Evolutionary conservation across 202 grass and related monocot genomes (phyloP), one percentile per base, ranked within the genome.

Genomic region (Eragrostis tef): DNA sequence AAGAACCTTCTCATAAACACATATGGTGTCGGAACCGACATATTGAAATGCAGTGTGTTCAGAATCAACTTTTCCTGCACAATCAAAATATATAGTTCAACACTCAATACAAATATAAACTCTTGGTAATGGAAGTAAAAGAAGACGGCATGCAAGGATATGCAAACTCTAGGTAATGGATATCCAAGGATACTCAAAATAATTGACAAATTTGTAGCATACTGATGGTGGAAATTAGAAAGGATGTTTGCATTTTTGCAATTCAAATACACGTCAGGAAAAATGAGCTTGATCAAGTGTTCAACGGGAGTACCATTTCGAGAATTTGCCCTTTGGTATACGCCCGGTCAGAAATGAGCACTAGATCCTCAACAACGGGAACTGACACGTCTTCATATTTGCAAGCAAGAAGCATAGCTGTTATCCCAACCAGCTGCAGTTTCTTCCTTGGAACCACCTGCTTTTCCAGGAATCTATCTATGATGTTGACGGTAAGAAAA

Each of bases 1-100:
- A 99, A 83, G 86, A 99, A 96, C 71, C 96, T 90, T 74, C 82
- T 93, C 90, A 99, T 93, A 68, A 99, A 99, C 58, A 93, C 89
- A 57, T 96, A 99, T 68, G 90, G 75, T 27, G 96, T 99, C 69
- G 93, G 93, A 62, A 93, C 80, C 16, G 93, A 99, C 90, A 99
- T 92, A 71, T 92, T 93, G 90, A 90, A 99, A 44, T 96, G 87
- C 57, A 99, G 81, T 0, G 78, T 89, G 60, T 93, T 93, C 26
- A 94, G 50, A 9, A 99, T 90, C 62, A 75, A 70, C 60, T 52
- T 91, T 90, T 99, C 96, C 96, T 99, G 86, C 25, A 85, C 78
- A 89, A 75, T 71, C 22, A 88, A 3, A 83, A 71, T 20, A 25
- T 72, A 59, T 11, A 59, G 34, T 39, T 39, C 34, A 39, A 51